phyloP scores from a whole-genome alignment of 2,329 filamentous ascomycete genomes.

The Diaporthe vaccinii region DNA sequence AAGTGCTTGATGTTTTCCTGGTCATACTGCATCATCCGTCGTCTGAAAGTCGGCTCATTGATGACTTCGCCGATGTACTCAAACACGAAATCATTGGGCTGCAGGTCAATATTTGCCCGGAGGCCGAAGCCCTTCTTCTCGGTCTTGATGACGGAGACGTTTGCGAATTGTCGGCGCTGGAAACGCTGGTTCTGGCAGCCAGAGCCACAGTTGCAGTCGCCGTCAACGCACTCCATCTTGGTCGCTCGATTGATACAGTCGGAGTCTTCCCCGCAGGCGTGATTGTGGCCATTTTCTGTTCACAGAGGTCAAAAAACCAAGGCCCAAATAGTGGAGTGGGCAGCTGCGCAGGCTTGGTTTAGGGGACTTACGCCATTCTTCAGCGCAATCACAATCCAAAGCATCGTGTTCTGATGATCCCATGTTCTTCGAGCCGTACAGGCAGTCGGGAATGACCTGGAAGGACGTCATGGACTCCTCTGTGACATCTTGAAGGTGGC shows the following conservation, averaged over 20 bases:
- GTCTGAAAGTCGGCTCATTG: constrained; percentile 89
- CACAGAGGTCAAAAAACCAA: constrained; percentile 35
- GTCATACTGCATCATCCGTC: constrained; percentile 93
- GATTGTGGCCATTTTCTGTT: constrained; percentile 75
- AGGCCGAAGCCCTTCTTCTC: constrained; percentile 98
- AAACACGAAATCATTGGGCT: constrained; percentile 91
- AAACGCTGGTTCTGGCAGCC: constrained; percentile 96
- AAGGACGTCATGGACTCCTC: constrained; percentile 82
- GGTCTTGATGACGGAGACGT: constrained; percentile 95
- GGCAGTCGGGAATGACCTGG: constrained; percentile 84
- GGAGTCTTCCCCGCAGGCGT: constrained; percentile 94
- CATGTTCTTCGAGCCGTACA: constrained; percentile 92
- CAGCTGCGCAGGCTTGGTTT: constrained; percentile 41
- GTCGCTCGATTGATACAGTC: constrained; percentile 99
- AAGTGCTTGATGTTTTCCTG: constrained; percentile 98
- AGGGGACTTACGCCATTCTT: constrained; percentile 88
- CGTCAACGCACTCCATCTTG: constrained; percentile 92
- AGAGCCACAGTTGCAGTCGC: constrained; percentile 87
- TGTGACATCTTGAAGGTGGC: constrained; percentile 83
- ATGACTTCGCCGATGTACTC: constrained; percentile 99
- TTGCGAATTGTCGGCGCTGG: constrained; percentile 88
- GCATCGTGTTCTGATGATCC: constrained; percentile 91
- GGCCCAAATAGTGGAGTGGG: constrained; percentile 41
- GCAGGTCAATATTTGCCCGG: constrained; percentile 82
- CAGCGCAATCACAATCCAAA: constrained; percentile 93